Percentiles rank a stretch among this genome's conserved stretches.
phyloP scores from a whole-genome alignment of 495 filamentous ascomycete genomes.

The Penicillium steckii region DNA sequence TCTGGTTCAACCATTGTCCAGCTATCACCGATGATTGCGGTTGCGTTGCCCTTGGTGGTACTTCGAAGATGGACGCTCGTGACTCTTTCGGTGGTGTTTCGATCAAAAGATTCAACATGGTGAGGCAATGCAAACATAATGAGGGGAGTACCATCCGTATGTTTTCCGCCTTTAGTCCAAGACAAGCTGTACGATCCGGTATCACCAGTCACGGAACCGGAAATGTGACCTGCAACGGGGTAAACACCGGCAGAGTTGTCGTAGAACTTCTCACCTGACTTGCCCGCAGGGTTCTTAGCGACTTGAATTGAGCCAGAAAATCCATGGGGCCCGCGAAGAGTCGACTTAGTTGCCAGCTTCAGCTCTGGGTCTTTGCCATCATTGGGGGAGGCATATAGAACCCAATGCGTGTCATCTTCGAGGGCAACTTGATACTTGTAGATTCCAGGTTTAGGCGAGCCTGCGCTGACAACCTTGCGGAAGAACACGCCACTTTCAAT shows the following conservation, averaged over 20 bases:
- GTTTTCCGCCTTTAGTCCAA: constrained; percentile 66
- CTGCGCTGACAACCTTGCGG: constrained; percentile 58
- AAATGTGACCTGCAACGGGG: constrained; percentile 58
- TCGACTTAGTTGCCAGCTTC: constrained; percentile 43
- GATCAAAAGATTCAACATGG: constrained; percentile 73
- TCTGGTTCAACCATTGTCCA: constrained; percentile 77
- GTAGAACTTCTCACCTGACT: constrained; percentile 62
- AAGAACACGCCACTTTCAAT: constrained; percentile 76
- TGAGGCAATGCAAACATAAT: constrained; percentile 92
- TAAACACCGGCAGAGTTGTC: constrained; percentile 78
- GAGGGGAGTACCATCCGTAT: constrained; percentile 43
- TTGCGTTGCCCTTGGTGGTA: constrained; percentile 81
- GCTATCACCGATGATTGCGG: constrained; percentile 66
- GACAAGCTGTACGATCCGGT: constrained; percentile 69
- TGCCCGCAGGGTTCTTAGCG: constrained; percentile 65
- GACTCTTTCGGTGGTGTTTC: constrained; percentile 49
- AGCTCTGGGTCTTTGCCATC: constrained; percentile 47
- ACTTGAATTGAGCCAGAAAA: constrained; percentile 77
- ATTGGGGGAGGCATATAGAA: constrained; percentile 69
- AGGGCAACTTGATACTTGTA: constrained; percentile 75
- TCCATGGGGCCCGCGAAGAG: constrained; percentile 48
- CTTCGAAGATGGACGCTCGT: constrained; percentile 67
- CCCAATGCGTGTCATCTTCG: constrained; percentile 73
- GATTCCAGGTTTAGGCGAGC: constrained; percentile 57
- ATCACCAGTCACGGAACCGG: constrained; percentile 56